Base-by-base conservation (phyloP, 116 monocot species). In the Posidonia oceanica region DNA sequence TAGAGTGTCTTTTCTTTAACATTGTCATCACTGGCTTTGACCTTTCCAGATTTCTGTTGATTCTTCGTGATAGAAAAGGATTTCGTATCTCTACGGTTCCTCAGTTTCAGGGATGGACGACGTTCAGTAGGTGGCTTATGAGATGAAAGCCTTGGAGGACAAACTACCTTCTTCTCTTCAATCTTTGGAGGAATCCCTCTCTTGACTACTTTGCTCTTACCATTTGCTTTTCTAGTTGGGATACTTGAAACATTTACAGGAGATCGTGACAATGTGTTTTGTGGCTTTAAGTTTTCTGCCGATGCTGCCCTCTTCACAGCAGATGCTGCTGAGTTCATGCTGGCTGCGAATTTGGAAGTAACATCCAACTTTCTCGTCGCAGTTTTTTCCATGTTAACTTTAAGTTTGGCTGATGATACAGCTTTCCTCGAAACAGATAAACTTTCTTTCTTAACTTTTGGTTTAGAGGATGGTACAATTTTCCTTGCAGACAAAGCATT, bases 1-100 rank as follows among this genome's bases (percentile, higher is more conserved):
- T 79, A 52, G 2, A 80, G 10, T 14, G 72, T 75, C 69, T 80
- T 86, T 66, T 80, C 82, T 69, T 79, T 71, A 23, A 44, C n/a
- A 21, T 63, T 72, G 23, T 63, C 75, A 52, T 10, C 37, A 51
- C 20, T 52, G 36, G 23, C 20, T 15, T 74, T 44, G 3, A 36
- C 20, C 48, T 56, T 70, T 59, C 29, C 48, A 51, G 29, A 36
- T 39, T 23, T 61, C 39, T 71, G 59, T 48, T 36, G 55, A 55
- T 51, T 70, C 52, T 71, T 76, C n/a, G 16, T 37, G 4, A 40
- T 48, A 44, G 58, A 68, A 52, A 39, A 51, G 56, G 71, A 59
- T 37, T 44, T 64, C 3, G 4, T 20, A 21, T 81, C 74, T 22
- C 66, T 70, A 17, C 18, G 15, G 20, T 15, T 15, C 56, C 18